These are phyloP conservation scores for Aspergillus nomiae DNA, from an alignment of 2,329 filamentous ascomycete genomes.

Conservation along the genomic window DNA sequence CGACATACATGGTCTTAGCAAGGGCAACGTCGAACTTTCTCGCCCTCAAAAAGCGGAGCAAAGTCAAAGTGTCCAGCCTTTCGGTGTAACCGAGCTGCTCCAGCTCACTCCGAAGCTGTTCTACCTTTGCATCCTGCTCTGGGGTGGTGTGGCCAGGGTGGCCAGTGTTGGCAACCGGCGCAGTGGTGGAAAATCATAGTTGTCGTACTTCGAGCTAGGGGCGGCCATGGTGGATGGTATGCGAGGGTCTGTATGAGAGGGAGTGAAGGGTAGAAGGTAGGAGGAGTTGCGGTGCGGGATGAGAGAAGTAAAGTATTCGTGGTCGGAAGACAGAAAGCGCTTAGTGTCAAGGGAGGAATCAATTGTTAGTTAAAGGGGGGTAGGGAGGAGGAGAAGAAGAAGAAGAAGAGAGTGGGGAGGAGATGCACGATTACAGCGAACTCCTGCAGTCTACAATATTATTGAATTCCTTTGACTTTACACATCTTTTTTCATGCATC, in stretches of 20 bases:
- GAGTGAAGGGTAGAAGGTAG: slow-evolving; percentile 11
- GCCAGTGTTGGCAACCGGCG: slow-evolving; percentile 69
- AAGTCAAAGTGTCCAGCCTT: slow-evolving; percentile 85
- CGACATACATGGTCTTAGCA: slow-evolving; percentile 81
- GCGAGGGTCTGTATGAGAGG: slow-evolving; percentile 8
- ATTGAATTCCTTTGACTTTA: not conserved
- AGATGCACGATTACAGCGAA: not conserved
- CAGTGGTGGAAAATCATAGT: slow-evolving; percentile 87
- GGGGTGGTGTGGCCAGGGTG: slow-evolving; percentile 86
- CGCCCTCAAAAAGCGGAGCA: slow-evolving; percentile 90
- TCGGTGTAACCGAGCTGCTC: slow-evolving; percentile 81
- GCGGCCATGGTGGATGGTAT: slow-evolving; percentile 32
- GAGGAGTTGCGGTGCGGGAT: slow-evolving; percentile 5
- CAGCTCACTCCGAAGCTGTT: slow-evolving; percentile 80
- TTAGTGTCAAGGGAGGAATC: slow-evolving; percentile 10
- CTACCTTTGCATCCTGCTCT: slow-evolving; percentile 85
- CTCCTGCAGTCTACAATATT: not conserved
- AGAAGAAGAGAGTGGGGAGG: slow-evolving; percentile 18
- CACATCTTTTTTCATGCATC: not conserved
- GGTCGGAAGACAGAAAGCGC: slow-evolving; percentile 7
- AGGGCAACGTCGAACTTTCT: slow-evolving; percentile 89
- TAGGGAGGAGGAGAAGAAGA: slow-evolving; percentile 2
- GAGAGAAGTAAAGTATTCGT: slow-evolving; percentile 6
- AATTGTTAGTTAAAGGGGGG: slow-evolving; percentile 24
- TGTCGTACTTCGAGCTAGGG: slow-evolving; percentile 87